Evolutionary conservation across 2,329 filamentous ascomycete genomes (phyloP).

Genomic region (Penicillium corylophilum): DNA sequence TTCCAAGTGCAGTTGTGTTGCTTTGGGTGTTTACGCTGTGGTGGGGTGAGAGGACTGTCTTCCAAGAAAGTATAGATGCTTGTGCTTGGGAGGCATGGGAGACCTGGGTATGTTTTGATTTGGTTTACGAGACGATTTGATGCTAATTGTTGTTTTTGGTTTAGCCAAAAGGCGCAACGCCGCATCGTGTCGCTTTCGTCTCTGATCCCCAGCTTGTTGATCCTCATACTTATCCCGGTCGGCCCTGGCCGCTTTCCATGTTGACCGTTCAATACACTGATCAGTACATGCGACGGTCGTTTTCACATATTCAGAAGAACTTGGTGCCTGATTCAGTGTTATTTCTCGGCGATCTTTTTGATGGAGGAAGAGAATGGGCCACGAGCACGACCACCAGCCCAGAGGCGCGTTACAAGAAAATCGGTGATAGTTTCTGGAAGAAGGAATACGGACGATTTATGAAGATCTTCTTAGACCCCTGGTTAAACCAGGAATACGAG

Average conservation of each 20-base stretch:
- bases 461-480: conserved; percentile 76
- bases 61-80: conserved; percentile 64
- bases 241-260: conserved; percentile 69
- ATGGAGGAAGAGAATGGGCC: conserved; percentile 93
- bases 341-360: conserved; percentile 92
- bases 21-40: conserved; percentile 76
- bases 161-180: conserved; percentile 73
- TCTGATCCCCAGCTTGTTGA: conserved; percentile 92
- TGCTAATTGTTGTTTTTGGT: background rate
- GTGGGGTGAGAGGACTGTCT: conserved; percentile 82
- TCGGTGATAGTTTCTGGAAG: conserved; percentile 81
- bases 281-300: conserved; percentile 82
- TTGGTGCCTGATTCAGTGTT: conserved; percentile 84
- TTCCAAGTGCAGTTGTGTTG: conserved; percentile 66
- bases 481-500: conserved; percentile 57
- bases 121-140: background rate
- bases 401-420: conserved; percentile 69
- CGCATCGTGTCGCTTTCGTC: conserved; percentile 80
- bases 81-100: conserved; percentile 91
- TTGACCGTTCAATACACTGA: conserved; percentile 75
- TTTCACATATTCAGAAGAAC: conserved; percentile 70
- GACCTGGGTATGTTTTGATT: conserved; percentile 68
- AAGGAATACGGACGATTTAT: conserved; percentile 82
- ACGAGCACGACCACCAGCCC: conserved; percentile 62
- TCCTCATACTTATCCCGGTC: conserved; percentile 88